These are phyloP conservation scores for Corniculantispora saksenae DNA, from an alignment of 2,329 filamentous ascomycete genomes.

Conservation along the genomic window DNA sequence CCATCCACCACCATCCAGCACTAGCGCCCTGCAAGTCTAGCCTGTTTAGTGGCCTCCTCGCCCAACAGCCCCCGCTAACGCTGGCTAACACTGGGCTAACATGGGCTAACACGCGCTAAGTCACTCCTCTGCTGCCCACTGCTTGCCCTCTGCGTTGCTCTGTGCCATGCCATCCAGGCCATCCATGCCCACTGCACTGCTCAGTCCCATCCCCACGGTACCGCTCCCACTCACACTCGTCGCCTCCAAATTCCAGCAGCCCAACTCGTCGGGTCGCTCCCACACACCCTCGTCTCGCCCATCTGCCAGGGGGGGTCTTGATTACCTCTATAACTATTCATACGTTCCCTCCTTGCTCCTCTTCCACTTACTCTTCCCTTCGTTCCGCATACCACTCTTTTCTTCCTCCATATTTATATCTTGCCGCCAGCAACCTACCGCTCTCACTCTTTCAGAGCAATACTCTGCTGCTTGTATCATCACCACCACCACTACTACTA, in stretches of 20 bases:
- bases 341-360: conserved; percentile 11
- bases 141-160: too few relatives aligned
- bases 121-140: not conserved
- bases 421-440: not conserved
- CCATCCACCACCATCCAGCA: not conserved
- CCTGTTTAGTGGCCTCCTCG: conserved; percentile 8
- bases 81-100: not conserved
- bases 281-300: not conserved
- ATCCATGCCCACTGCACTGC: too few relatives aligned
- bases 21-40: conserved; percentile 15
- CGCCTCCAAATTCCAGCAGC: conserved; percentile 10
- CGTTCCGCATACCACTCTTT: not conserved
- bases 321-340: conserved; percentile 11
- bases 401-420: not conserved
- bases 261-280: conserved; percentile 5
- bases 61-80: conserved; percentile 1
- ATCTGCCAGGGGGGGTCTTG: not conserved
- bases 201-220: too few relatives aligned
- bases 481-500: not conserved
- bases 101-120: not conserved
- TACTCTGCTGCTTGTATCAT: not conserved
- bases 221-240: too few relatives aligned
- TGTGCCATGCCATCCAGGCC: too few relatives aligned
- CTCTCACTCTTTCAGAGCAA: not conserved
- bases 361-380: not conserved